These are phyloP conservation scores for Serendipita sp. DNA, from an alignment of 768 basidiomycete species.

Conservation along the genomic window DNA sequence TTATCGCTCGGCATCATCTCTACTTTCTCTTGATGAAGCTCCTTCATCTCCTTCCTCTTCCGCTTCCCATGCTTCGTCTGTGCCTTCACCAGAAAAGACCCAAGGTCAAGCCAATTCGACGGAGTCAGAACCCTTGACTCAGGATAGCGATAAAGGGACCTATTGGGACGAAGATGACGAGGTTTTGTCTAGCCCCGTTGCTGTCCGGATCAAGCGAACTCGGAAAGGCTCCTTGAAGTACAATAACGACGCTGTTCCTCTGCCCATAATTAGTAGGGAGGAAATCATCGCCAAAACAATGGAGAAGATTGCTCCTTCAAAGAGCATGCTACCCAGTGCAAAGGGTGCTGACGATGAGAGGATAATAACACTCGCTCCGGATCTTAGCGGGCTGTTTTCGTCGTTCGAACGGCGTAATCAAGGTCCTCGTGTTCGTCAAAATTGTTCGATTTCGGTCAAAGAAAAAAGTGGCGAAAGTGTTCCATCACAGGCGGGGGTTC, in stretches of 20 bases:
- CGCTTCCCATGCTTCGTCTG: background rate
- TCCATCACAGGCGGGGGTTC: background rate
- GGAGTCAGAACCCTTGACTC: background rate
- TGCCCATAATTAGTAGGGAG: too few species aligned
- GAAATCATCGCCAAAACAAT: background rate
- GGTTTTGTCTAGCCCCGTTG: background rate
- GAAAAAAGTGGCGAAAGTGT: background rate
- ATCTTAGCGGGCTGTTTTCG: background rate
- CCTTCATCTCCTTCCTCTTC: slow-evolving; percentile 36
- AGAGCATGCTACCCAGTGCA: background rate
- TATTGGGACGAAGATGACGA: background rate
- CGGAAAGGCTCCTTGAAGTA: background rate
- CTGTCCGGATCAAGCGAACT: background rate
- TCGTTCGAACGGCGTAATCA: background rate
- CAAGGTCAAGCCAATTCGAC: background rate
- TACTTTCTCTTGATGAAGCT: slow-evolving; percentile 34
- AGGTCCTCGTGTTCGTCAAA: background rate
- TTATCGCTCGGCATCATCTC: slow-evolving; percentile 57
- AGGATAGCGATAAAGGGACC: background rate
- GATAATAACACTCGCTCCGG: background rate
- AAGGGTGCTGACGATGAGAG: background rate
- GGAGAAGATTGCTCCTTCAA: background rate
- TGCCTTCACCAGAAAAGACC: background rate
- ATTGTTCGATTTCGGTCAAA: background rate
- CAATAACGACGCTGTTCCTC: background rate